These are phyloP conservation scores for Coprinellus aureogranulatus DNA, from an alignment of 768 basidiomycete species.

Conservation along the genomic window DNA sequence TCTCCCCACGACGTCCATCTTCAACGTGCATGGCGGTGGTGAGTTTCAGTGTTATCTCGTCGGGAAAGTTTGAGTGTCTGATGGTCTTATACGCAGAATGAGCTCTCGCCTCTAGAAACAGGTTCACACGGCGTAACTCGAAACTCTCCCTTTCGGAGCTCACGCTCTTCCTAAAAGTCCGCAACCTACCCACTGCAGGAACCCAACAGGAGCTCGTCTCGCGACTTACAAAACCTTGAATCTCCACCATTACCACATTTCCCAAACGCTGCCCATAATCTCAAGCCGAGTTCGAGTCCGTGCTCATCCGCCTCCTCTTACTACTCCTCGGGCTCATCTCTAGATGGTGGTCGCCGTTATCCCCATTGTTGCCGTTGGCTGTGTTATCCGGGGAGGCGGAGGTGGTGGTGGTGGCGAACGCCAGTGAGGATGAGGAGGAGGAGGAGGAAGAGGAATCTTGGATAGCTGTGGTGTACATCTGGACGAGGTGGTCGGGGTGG, in stretches of 20 bases:
- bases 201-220: conserved; percentile 63
- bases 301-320: conserved; percentile 7
- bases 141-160: conserved; percentile 67
- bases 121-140: conserved; percentile 67
- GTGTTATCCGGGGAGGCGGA: too few species aligned
- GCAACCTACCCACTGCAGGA: conserved; percentile 66
- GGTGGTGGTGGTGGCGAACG: too few species aligned
- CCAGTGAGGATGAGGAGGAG: too few species aligned
- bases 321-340: too few species aligned
- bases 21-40: conserved; percentile 39
- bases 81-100: conserved; percentile 28
- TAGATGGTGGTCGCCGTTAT: too few species aligned
- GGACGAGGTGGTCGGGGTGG: conserved; percentile 67
- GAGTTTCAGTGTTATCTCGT: conserved; percentile 11
- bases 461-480: conserved; percentile 44
- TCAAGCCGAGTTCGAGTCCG: conserved; percentile 21
- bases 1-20: conserved; percentile 7
- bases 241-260: conserved; percentile 70
- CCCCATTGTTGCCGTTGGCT: too few species aligned
- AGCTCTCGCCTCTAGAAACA: conserved; percentile 39
- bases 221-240: conserved; percentile 74
- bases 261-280: conserved; percentile 30
- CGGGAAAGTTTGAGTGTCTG: too few species aligned
- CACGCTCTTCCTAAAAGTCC: conserved; percentile 69
- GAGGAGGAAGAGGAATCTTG: too few species aligned